Evolutionary conservation across 2,329 filamentous ascomycete species (phyloP), one percentile per base, ranked within the genome.

Genomic region (Xylaria multiplex): DNA sequence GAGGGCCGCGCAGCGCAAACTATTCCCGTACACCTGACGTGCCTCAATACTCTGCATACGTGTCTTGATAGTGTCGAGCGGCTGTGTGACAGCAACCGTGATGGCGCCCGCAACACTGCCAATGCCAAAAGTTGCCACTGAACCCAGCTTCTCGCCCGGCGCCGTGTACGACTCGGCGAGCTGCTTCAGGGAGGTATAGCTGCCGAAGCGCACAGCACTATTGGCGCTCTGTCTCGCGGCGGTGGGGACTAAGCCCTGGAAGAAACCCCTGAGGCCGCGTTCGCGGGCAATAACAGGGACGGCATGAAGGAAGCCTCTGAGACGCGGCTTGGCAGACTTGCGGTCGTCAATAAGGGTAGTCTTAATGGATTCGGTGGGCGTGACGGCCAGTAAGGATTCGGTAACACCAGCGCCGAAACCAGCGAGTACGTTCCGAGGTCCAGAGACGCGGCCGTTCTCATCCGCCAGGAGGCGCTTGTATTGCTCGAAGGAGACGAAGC

Each of bases 281-380:
- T 99, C 96, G 69, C 91, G 89, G 45, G 90, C 90, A 68, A 99
- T 98, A 65, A 98, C 86, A 59, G 88, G 89, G 14, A 93, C 91
- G 57, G 95, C 96, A 78, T 98, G 92, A 19, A 98, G 83, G 81
- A 99, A 97, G 30, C 96, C 96, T 67, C 90, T 88, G 88, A 99
- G 90, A 16, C 95, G 90, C 40, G 96, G 96, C 43, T 93, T 92
- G 32, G 88, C 84, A 3, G 87, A 86, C 83, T 99, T 99, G 73
- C 92, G 91, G 80, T 99, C 96, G 77, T 99, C 96, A 77, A 99
- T 98, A 86, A 99, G 83, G 72, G 96, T 96, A 57, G 96, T 99
- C 85, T 99, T 99, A 81, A 99, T 97, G 75, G 93, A 96, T 82
- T 99, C 96, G 65, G 96, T 97, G 0, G 96, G 96, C 40, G 96